Evolutionary conservation across 2,329 filamentous ascomycete genomes (phyloP).

Genomic region (Curvularia lunata): DNA sequence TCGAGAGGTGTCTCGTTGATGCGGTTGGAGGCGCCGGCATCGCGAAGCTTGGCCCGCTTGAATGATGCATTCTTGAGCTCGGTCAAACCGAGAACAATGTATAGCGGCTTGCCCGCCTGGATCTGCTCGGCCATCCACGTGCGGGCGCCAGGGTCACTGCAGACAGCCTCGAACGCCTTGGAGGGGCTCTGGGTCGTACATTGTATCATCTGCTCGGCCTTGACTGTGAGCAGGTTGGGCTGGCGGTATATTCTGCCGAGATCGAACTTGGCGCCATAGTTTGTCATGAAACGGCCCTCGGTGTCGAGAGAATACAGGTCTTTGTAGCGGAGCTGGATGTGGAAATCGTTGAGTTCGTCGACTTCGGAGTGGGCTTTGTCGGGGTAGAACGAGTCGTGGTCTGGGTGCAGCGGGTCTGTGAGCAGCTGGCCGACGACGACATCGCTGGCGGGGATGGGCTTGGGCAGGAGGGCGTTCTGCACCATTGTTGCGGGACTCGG

Average conservation of each 20-base stretch:
- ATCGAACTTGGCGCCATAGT: constrained; percentile 50
- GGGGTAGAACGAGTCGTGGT: constrained; percentile 47
- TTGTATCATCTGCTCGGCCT: constrained; percentile 49
- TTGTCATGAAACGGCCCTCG: constrained; percentile 48
- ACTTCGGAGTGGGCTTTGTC: constrained; percentile 40
- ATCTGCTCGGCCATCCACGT: constrained; percentile 41
- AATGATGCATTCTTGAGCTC: constrained; percentile 49
- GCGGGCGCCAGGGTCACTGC: constrained; percentile 42
- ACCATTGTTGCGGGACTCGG: constrained; percentile 33
- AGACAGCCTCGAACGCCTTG: constrained; percentile 42
- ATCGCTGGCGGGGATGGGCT: constrained; percentile 44
- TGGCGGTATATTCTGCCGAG: constrained; percentile 47
- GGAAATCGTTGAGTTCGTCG: constrained; percentile 49
- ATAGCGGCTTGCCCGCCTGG: constrained; percentile 40
- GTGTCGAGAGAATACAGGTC: constrained; percentile 47
- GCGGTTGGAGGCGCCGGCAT: constrained; percentile 44
- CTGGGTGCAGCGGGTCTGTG: constrained; percentile 46
- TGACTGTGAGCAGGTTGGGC: constrained; percentile 46
- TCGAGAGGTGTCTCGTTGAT: constrained; percentile 44
- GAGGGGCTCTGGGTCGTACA: constrained; percentile 38
- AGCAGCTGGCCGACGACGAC: constrained; percentile 47
- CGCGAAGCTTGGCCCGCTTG: constrained; percentile 46
- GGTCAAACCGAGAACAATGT: constrained; percentile 46
- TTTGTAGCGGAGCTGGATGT: constrained; percentile 49
- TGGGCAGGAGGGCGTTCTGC: constrained; percentile 46